Percentiles rank a stretch among this genome's conserved stretches.
Evolutionary conservation across 169 alveolate genomes (phyloP).

Genomic region (Plasmodium chabaudi): DNA sequence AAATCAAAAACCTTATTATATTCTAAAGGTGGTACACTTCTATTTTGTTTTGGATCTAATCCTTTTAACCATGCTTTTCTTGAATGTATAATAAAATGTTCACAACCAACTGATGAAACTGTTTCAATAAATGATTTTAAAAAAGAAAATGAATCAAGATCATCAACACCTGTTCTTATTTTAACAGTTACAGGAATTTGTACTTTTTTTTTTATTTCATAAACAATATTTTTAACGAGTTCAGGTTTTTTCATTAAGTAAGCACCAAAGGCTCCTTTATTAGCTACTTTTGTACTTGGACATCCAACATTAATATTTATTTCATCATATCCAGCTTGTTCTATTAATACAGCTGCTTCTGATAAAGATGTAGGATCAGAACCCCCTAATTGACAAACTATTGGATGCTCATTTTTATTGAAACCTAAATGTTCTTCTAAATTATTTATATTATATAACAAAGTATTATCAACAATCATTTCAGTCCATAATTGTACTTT

Average conservation of each 20-base stretch:
- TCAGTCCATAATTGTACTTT: constrained; percentile 93
- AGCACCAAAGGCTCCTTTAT: constrained; percentile 96
- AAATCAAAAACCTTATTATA: constrained; percentile 92
- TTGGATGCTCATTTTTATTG: constrained; percentile 86
- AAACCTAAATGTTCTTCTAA: constrained; percentile 79
- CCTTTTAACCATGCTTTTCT: constrained; percentile 96
- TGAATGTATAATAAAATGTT: constrained; percentile 94
- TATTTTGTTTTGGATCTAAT: constrained; percentile 93
- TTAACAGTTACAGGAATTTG: constrained; percentile 94
- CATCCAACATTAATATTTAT: constrained; percentile 96
- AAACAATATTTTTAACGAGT: constrained; percentile 89
- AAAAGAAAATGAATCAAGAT: constrained; percentile 88
- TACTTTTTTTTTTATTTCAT: constrained; percentile 73
- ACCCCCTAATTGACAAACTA: constrained; percentile 97
- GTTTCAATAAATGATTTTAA: constrained; percentile 82
- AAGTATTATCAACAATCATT: constrained; percentile 92
- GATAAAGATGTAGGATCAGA: constrained; percentile 90
- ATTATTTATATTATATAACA: constrained; percentile 82
- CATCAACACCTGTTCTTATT: constrained; percentile 96
- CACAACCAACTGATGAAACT: constrained; percentile 90
- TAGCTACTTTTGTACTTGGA: constrained; percentile 93
- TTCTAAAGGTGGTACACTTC: constrained; percentile 94
- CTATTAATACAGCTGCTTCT: constrained; percentile 91
- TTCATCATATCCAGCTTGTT: constrained; percentile 93
- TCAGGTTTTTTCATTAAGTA: constrained; percentile 94